Conservation (phyloP, 768 basidiomycete species). For the Gloeostereum incarnatum region DNA sequence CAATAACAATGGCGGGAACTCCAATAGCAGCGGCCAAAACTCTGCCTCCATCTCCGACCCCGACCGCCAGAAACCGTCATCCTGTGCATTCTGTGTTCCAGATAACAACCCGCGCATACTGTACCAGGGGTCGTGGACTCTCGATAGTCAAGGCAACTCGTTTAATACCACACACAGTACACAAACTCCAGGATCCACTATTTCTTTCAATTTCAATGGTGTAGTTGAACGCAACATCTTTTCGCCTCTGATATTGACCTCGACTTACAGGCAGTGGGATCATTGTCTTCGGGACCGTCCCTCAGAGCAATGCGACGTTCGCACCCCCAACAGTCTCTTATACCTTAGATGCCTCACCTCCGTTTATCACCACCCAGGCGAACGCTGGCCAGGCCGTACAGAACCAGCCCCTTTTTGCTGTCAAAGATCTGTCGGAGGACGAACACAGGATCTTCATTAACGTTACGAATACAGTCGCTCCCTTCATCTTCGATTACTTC, state of each 20-base stretch:
- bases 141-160: conserved; percentile 15
- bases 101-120: conserved; percentile 27
- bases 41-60: conserved; percentile 13
- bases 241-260: background rate
- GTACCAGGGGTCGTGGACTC: conserved; percentile 26
- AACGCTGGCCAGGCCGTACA: conserved; percentile 19
- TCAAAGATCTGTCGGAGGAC: conserved; percentile 13
- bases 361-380: conserved; percentile 26
- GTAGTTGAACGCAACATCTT: too few relatives aligned
- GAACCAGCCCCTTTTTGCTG: conserved; percentile 34
- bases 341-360: conserved; percentile 21
- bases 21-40: conserved; percentile 5
- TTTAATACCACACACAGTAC: conserved; percentile 27
- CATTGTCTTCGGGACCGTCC: conserved; percentile 34
- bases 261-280: conserved; percentile 31
- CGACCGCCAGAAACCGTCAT: conserved; percentile 11
- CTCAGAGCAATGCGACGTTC: conserved; percentile 22
- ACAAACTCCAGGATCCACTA: conserved; percentile 17
- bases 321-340: conserved; percentile 31
- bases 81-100: conserved; percentile 13
- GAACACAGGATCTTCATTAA: conserved; percentile 30
- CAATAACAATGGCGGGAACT: conserved; percentile 1
- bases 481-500: conserved; percentile 31
- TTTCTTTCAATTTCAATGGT: conserved; percentile 30
- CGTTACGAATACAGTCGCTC: conserved; percentile 21